A percentile compares a stretch with the other conserved stretches of the same genome.
These are phyloP conservation scores for Cercospora sp. DNA, from an alignment of 2,329 filamentous ascomycete genomes.

Conservation along the genomic window DNA sequence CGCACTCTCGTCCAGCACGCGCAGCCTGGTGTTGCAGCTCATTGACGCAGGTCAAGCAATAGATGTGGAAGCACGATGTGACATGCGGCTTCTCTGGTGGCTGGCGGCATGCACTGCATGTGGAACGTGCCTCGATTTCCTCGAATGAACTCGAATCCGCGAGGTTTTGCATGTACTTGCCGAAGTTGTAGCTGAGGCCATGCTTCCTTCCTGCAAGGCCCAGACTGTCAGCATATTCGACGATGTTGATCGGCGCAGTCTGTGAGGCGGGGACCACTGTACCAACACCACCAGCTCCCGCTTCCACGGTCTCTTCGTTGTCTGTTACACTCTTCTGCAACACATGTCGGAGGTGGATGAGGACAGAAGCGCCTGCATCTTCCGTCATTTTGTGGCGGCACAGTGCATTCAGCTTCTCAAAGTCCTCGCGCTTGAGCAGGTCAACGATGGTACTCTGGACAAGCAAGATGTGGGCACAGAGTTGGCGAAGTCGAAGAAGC, in stretches of 20 bases:
- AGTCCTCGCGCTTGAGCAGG: constrained; percentile 48
- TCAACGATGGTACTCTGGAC: constrained; percentile 49
- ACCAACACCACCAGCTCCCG: constrained; percentile 21
- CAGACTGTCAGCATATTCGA: constrained; percentile 17
- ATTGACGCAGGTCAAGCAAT: constrained; percentile 53
- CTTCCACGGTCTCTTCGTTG: constrained; percentile 20
- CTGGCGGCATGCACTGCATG: constrained; percentile 48
- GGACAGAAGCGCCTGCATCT: constrained; percentile 19
- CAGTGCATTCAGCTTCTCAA: constrained; percentile 43
- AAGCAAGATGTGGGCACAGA: constrained; percentile 52
- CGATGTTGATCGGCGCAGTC: constrained; percentile 21
- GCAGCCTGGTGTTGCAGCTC: constrained; percentile 36
- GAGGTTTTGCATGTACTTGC: constrained; percentile 43
- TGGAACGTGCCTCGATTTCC: constrained; percentile 38
- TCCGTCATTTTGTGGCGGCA: constrained; percentile 14
- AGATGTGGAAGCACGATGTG: constrained; percentile 57
- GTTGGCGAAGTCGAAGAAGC: constrained; percentile 54
- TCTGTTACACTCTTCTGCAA: constrained; percentile 17
- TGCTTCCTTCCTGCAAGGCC: constrained; percentile 36
- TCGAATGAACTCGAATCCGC: constrained; percentile 39
- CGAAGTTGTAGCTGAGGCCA: constrained; percentile 44
- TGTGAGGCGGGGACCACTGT: constrained; percentile 24
- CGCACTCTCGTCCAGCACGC: constrained; percentile 24
- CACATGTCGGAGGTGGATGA: constrained; percentile 28
- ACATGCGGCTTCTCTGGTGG: constrained; percentile 45